phyloP scores from a whole-genome alignment of 331 rosid genomes.

The Quercus tomentella region DNA sequence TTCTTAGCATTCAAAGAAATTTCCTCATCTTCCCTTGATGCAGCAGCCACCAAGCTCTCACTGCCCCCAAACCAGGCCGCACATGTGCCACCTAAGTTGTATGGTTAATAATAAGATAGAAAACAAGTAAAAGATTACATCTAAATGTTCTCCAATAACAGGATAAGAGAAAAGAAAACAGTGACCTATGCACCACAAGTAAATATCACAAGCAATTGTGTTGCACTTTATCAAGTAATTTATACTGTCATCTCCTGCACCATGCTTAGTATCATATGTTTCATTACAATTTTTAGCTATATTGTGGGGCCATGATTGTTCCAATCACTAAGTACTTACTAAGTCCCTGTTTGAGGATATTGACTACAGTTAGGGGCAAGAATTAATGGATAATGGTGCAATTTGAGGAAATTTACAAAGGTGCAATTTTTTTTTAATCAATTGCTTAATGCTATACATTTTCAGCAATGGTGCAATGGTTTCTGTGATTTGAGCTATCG shows the following conservation, averaged over 20 bases:
- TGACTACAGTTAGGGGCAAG: background rate
- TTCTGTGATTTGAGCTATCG: background rate
- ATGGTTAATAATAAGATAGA: conserved; percentile 20
- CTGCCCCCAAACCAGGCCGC: conserved; percentile 62
- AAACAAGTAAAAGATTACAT: conserved; percentile 10
- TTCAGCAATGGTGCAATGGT: background rate
- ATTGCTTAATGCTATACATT: background rate
- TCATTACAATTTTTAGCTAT: background rate
- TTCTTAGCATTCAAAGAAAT: conserved; percentile 25
- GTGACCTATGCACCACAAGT: background rate
- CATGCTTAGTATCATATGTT: background rate
- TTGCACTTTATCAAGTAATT: no score
- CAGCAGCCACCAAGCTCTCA: conserved; percentile 24
- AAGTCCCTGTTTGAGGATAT: background rate
- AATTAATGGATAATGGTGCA: background rate
- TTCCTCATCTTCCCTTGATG: conserved; percentile 32
- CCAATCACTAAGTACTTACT: background rate
- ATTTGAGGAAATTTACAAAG: background rate
- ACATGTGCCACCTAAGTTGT: conserved; percentile 55
- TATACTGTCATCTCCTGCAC: no score
- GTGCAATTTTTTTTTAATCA: background rate
- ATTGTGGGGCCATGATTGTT: background rate
- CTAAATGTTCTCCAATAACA: conserved; percentile 4
- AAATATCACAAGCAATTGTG: background rate
- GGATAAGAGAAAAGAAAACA: background rate